phyloP scores from a whole-genome alignment of 139 green algal genomes.

The Chlamydomonas schloesseri region DNA sequence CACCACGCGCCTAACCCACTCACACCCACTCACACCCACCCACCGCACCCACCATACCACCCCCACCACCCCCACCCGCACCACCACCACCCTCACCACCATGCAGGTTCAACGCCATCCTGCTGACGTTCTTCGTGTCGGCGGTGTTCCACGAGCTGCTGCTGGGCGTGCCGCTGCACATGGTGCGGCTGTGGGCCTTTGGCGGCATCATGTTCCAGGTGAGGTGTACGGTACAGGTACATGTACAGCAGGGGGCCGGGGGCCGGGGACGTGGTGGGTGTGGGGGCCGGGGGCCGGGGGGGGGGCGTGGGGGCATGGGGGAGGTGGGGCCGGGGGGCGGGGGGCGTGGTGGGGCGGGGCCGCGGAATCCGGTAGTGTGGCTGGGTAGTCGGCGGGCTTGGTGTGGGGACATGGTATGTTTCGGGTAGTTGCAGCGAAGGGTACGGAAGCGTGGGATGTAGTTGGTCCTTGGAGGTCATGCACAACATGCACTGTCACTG shows the following conservation, averaged over 20 bases:
- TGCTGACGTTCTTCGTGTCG: slow-evolving; percentile 86
- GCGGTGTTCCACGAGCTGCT: slow-evolving; percentile 90
- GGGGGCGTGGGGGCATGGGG: not conserved
- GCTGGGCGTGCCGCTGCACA: slow-evolving; percentile 90
- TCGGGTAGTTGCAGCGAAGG: too few relatives aligned
- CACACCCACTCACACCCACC: not conserved
- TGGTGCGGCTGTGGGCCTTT: slow-evolving; percentile 87
- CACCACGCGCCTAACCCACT: too few relatives aligned
- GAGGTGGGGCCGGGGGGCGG: not conserved
- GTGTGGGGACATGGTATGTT: too few relatives aligned
- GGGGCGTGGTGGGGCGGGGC: not conserved
- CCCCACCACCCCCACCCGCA: not conserved
- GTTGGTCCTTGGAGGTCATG: too few relatives aligned
- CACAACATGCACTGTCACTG: too few relatives aligned
- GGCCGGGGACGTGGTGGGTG: too few relatives aligned
- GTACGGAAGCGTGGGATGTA: too few relatives aligned
- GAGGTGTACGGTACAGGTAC: too few relatives aligned
- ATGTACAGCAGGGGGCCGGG: too few relatives aligned
- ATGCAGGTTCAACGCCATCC: slow-evolving; percentile 38
- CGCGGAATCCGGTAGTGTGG: too few relatives aligned
- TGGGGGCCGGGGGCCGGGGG: not conserved
- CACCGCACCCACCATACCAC: not conserved
- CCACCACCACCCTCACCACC: too few relatives aligned
- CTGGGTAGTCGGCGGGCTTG: too few relatives aligned
- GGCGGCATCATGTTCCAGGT: slow-evolving; percentile 81